These are phyloP conservation scores for Hypoxylon rickii DNA, from an alignment of 495 filamentous ascomycete genomes.

Conservation along the genomic window DNA sequence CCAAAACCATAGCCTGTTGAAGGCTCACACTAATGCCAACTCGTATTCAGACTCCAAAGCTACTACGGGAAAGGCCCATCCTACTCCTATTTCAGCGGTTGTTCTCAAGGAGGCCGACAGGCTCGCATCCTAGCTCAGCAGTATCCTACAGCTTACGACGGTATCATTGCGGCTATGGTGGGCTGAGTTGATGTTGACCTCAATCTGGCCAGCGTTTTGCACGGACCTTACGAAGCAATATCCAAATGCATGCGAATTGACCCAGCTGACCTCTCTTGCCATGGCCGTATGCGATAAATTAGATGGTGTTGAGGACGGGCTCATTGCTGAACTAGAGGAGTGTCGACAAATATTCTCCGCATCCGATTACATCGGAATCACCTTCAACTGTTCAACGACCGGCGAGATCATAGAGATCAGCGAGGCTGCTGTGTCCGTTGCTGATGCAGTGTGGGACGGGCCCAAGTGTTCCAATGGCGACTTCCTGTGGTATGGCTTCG, in stretches of 20 bases:
- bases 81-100: conserved; percentile 46
- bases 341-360: conserved; percentile 22
- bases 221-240: conserved; percentile 22
- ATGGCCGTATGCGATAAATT: conserved; percentile 40
- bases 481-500: conserved; percentile 17
- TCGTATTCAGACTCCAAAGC: conserved; percentile 22
- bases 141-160: conserved; percentile 42
- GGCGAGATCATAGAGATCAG: conserved; percentile 5
- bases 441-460: conserved; percentile 36
- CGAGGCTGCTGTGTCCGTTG: conserved; percentile 26
- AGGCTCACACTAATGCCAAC: too few relatives aligned
- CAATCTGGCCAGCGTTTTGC: conserved; percentile 24
- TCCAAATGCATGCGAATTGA: conserved; percentile 33
- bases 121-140: conserved; percentile 43
- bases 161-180: conserved; percentile 44
- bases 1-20: conserved; percentile 11
- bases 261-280: conserved; percentile 31
- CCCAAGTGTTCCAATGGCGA: neutral
- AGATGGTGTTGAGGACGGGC: conserved; percentile 39
- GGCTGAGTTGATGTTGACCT: conserved; percentile 12
- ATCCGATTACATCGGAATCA: conserved; percentile 17
- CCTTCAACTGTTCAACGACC: conserved; percentile 17
- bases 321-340: conserved; percentile 27
- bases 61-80: conserved; percentile 39
- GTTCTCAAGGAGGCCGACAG: conserved; percentile 45